phyloP scores from a whole-genome alignment of 495 filamentous ascomycete species.

The Pseudomonodictys pantanalensis region DNA sequence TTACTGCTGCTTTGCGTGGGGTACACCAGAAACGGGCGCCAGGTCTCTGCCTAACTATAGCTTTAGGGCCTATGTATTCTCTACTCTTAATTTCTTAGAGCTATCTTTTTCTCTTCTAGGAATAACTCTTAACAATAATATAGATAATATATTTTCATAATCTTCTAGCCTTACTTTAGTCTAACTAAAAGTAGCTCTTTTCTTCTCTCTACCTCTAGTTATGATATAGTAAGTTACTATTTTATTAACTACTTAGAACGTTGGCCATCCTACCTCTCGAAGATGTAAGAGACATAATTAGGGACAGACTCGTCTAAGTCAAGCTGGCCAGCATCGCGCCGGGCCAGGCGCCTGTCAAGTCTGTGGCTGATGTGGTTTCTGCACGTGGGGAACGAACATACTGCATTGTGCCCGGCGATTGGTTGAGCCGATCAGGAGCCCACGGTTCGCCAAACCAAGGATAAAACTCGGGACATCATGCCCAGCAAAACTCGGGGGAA shows the following conservation, averaged over 20 bases:
- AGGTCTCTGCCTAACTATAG: no score
- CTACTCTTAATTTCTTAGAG: background rate
- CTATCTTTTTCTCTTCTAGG: background rate
- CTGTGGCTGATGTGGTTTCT: no score
- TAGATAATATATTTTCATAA: background rate
- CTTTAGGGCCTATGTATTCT: background rate
- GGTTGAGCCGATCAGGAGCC: no score
- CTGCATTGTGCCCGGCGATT: no score
- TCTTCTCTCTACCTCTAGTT: background rate
- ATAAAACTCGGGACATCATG: no score
- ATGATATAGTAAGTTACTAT: background rate
- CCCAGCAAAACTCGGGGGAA: no score
- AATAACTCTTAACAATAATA: background rate
- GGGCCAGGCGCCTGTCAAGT: no score
- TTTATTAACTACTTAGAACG: background rate
- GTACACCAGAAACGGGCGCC: no score
- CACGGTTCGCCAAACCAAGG: no score
- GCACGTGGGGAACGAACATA: no score
- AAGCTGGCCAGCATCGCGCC: no score
- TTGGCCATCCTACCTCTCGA: background rate
- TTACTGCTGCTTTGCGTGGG: no score
- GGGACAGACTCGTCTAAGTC: background rate
- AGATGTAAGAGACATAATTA: background rate
- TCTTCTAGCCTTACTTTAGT: background rate
- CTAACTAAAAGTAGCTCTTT: background rate